These are phyloP conservation scores for Globisporangium carolinianum DNA, from an alignment of 352 stramenopile species.

Conservation along the genomic window DNA sequence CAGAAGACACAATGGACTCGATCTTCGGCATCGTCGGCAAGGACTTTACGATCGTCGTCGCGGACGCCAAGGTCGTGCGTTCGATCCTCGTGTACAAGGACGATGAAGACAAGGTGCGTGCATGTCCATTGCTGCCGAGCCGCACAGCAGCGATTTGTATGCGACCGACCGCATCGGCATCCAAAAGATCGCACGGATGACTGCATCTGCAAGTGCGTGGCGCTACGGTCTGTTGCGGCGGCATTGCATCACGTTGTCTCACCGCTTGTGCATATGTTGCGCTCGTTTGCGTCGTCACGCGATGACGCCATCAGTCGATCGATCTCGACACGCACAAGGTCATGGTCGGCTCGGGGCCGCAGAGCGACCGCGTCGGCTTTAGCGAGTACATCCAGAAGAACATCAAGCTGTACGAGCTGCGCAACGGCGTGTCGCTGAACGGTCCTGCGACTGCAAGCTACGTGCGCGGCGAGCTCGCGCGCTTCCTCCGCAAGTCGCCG, in stretches of 20 bases:
- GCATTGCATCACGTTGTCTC: not conserved
- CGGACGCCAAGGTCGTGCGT: slow-evolving; percentile 85
- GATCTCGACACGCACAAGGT: slow-evolving; percentile 80
- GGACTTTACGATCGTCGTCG: slow-evolving; percentile 88
- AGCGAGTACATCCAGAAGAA: slow-evolving; percentile 89
- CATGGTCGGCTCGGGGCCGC: slow-evolving; percentile 64
- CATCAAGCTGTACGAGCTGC: slow-evolving; percentile 88
- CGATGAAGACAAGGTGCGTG: slow-evolving; percentile 87
- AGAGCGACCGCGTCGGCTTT: slow-evolving; percentile 79
- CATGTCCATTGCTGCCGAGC: not conserved
- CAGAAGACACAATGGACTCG: slow-evolving; percentile 53
- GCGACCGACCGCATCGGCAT: too few species aligned
- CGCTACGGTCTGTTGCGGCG: too few species aligned
- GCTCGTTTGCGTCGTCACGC: not conserved
- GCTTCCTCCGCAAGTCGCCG: slow-evolving; percentile 71
- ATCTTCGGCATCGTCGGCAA: slow-evolving; percentile 88
- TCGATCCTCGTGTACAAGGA: slow-evolving; percentile 93
- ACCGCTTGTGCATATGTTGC: not conserved
- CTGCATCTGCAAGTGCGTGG: too few species aligned
- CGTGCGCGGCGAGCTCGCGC: slow-evolving; percentile 72
- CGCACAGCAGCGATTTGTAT: too few species aligned
- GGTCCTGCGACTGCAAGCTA: slow-evolving; percentile 79
- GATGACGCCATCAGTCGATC: slow-evolving; percentile 27
- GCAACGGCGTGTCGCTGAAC: slow-evolving; percentile 81
- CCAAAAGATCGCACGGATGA: not conserved